phyloP scores from a whole-genome alignment of 176 grass and related monocot genomes.

The Pharus latifolius region DNA sequence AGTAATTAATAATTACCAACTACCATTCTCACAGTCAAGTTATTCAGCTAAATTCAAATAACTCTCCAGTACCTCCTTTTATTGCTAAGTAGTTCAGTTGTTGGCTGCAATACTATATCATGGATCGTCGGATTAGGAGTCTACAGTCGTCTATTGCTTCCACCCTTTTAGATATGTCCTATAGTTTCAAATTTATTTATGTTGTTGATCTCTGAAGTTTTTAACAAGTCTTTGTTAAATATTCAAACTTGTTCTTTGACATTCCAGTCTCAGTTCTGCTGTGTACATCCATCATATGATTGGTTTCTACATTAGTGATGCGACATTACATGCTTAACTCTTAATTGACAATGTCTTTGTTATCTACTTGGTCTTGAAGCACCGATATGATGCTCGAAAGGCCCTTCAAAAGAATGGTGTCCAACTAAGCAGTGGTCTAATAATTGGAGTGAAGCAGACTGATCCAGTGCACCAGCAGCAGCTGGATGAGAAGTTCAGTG shows the following conservation, averaged over 20 bases:
- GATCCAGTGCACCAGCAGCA: slow-evolving; percentile 51
- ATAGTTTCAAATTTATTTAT: background rate
- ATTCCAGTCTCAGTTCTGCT: background rate
- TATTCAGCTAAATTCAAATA: background rate
- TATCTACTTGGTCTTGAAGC: slow-evolving; percentile 25
- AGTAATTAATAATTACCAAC: background rate
- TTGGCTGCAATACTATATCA: background rate
- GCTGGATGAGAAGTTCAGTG: slow-evolving; percentile 40
- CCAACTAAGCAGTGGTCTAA: slow-evolving; percentile 60
- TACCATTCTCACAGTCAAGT: background rate
- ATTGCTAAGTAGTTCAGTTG: background rate
- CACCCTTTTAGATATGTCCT: background rate
- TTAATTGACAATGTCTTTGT: slow-evolving; percentile 4
- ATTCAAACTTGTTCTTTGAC: background rate
- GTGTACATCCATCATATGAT: background rate
- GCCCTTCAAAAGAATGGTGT: slow-evolving; percentile 78
- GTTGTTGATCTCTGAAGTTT: background rate
- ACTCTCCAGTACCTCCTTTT: background rate
- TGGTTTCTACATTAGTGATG: background rate
- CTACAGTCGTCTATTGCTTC: background rate
- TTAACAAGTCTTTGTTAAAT: background rate
- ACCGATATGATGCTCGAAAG: slow-evolving; percentile 58
- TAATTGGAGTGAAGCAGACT: slow-evolving; percentile 84
- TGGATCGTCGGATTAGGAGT: background rate
- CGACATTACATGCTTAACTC: background rate